A percentile compares a stretch with the other conserved stretches of the same genome.
These are phyloP conservation scores for Crassisporium funariophilum DNA, from an alignment of 768 basidiomycete species.

Conservation along the genomic window DNA sequence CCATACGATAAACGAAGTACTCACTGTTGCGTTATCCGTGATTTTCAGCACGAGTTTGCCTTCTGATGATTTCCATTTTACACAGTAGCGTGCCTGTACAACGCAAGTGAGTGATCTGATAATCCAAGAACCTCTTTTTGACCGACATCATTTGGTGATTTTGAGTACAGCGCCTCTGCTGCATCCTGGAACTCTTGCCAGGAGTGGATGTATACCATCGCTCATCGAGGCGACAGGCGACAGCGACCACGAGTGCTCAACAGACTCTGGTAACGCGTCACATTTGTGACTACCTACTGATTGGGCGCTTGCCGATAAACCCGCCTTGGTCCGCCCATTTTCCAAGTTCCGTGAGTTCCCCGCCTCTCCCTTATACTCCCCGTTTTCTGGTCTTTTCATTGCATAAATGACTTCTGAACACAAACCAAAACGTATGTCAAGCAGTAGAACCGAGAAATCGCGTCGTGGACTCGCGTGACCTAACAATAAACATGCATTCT, in stretches of 20 bases:
- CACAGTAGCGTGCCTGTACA: constrained; percentile 81
- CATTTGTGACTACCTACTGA: constrained; percentile 4
- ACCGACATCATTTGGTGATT: constrained; percentile 76
- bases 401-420: constrained; percentile 27
- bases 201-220: constrained; percentile 87
- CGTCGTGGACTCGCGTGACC: constrained; percentile 3
- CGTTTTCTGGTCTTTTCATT: constrained; percentile 5
- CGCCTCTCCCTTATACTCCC: neutral
- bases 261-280: neutral
- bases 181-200: constrained; percentile 93
- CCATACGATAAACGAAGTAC: constrained; percentile 29
- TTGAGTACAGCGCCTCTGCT: constrained; percentile 81
- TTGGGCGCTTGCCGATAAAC: constrained; percentile 12
- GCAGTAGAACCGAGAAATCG: neutral
- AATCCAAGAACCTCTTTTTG: neutral
- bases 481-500: neutral
- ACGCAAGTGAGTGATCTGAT: constrained; percentile 8
- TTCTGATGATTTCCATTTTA: constrained; percentile 88
- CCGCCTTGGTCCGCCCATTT: constrained; percentile 19
- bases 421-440: constrained; percentile 32
- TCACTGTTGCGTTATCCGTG: constrained; percentile 86
- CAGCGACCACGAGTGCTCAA: constrained; percentile 16
- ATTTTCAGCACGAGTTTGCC: constrained; percentile 92
- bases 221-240: constrained; percentile 41
- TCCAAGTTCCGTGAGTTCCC: constrained; percentile 4